A percentile compares a stretch with the other conserved stretches of the same genome.
phyloP scores from a whole-genome alignment of 805 yeast genomes.

The Metschnikowia picachoensis region DNA sequence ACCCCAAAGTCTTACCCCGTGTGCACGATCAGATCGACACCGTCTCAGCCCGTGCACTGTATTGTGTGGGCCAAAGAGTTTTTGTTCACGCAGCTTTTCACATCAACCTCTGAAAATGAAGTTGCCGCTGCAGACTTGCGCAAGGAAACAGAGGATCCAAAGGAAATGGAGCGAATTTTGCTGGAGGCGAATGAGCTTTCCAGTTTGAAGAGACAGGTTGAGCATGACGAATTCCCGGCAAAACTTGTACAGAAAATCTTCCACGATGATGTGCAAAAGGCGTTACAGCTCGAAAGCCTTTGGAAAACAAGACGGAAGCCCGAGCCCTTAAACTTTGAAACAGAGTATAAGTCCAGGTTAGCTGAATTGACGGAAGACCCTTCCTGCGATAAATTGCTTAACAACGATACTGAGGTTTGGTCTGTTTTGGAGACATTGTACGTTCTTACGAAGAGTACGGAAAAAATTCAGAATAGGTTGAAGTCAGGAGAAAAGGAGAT shows the following conservation, averaged over 20 bases:
- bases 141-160: conserved; percentile 57
- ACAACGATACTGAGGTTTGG: conserved; percentile 52
- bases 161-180: conserved; percentile 59
- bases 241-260: conserved; percentile 60
- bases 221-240: conserved; percentile 19
- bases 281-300: conserved; percentile 64
- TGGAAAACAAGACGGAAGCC: conserved; percentile 79
- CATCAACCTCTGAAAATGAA: conserved; percentile 36
- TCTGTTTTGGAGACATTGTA: conserved; percentile 55
- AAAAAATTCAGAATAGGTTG: conserved; percentile 48
- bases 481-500: conserved; percentile 35
- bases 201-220: conserved; percentile 26
- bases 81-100: conserved; percentile 75
- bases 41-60: conserved; percentile 93
- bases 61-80: conserved; percentile 97
- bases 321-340: conserved; percentile 45
- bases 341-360: conserved; percentile 14
- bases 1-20: conserved; percentile 92
- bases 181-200: conserved; percentile 65
- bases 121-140: conserved; percentile 22
- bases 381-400: conserved; percentile 22
- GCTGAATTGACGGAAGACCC: conserved; percentile 10
- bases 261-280: conserved; percentile 70
- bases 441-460: conserved; percentile 50
- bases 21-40: conserved; percentile 95